Evolutionary conservation across 1,284 basidiomycete genomes (phyloP), one percentile per base, ranked within the genome.

Genomic region (Pseudozyma tsukubaensis): DNA sequence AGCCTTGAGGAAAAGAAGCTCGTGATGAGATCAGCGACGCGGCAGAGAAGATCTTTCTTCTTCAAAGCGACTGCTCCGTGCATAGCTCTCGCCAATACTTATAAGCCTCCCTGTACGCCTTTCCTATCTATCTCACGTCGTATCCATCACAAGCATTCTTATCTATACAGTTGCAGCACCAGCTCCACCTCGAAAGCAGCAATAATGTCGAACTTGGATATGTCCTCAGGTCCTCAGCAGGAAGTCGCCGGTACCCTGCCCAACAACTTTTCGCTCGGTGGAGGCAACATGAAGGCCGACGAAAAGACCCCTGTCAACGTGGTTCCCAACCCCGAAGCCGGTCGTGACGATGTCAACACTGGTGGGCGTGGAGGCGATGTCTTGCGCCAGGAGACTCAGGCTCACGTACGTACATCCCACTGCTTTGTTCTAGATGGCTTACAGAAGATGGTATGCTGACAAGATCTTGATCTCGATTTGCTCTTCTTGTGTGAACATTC

Each of bases 351-450:
- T 16, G 53, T 50, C 49, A 67, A 72, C 64, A 72, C 69, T 2
- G 65, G 71, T 12, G 71, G 65, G 29, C 45, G 71, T 0, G 65
- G 71, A 4, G 71, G 65, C 29, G 65, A 68, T 36, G 65, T 60
- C 1, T 42, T 68, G 5, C 50, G 61, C 8, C 54, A 64, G 18
- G 50, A 59, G 14, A 45, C 52, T 7, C 60, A 68, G 47, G 44
- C 61, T 16, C 71, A 68, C 39, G 71, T 68, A 56, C 48, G 67
- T 63, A 12, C 19, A 24, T 11, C 37, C 18, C 19, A n/a, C n/a
- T n/a, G n/a, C n/a, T n/a, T n/a, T n/a, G n/a, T n/a, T n/a, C n/a
- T n/a, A n/a, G n/a, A n/a, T n/a, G n/a, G n/a, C n/a, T n/a, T n/a
- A n/a, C n/a, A n/a, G 9, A 42, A 2, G 18, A n/a, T 29, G 6